These are phyloP conservation scores for Jimgerdemannia lactiflua DNA, from an alignment of 192 early-diverging fungal genomes.

Conservation along the genomic window DNA sequence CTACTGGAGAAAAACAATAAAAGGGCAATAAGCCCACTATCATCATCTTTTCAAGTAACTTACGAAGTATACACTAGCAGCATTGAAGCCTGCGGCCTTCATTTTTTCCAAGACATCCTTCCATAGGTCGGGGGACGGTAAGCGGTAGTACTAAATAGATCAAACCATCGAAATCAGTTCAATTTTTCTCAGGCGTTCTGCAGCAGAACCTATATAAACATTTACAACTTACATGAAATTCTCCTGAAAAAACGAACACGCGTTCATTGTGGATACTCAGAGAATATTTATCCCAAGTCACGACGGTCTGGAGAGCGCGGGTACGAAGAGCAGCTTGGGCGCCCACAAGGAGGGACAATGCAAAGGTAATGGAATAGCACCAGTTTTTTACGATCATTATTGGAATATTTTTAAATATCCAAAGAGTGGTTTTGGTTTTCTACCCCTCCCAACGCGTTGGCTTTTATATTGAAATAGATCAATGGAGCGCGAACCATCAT, in stretches of 20 bases:
- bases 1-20: background rate
- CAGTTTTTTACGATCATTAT: too few species aligned
- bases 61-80: conserved; percentile 22
- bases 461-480: too few species aligned
- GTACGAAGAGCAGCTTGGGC: too few species aligned
- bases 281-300: conserved; percentile 15
- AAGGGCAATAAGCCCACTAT: background rate
- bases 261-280: conserved; percentile 10
- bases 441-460: too few species aligned
- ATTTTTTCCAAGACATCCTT: conserved; percentile 26
- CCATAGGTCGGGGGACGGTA: conserved; percentile 29
- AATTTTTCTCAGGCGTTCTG: background rate
- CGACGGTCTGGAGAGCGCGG: background rate
- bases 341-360: too few species aligned
- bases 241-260: conserved; percentile 10
- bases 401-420: too few species aligned
- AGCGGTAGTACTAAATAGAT: conserved; percentile 15
- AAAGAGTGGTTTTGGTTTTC: too few species aligned
- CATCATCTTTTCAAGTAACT: background rate
- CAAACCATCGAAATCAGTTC: background rate
- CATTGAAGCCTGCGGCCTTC: conserved; percentile 20
- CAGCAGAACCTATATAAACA: too few species aligned
- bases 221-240: conserved; percentile 12
- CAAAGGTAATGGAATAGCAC: too few species aligned
- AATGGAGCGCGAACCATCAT: too few species aligned